A percentile compares a stretch with the other conserved stretches of the same genome.
These are phyloP conservation scores for Leishmania guyanensis DNA, from an alignment of 208 protist genomes.

Conservation along the genomic window DNA sequence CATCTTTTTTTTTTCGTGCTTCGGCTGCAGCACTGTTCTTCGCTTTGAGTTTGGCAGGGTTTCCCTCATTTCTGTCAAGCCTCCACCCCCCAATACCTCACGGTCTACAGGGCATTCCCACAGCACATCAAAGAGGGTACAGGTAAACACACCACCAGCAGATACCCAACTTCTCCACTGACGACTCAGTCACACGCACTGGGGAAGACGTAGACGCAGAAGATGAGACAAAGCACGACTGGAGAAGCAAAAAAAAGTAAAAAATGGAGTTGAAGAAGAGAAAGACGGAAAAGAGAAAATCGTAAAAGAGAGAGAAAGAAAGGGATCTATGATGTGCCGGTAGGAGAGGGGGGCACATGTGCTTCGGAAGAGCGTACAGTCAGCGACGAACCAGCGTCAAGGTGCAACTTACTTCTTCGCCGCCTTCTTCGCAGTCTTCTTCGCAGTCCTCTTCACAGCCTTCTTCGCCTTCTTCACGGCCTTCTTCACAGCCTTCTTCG, in stretches of 20 bases:
- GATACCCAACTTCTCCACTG: background rate
- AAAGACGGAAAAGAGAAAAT: constrained; percentile 11
- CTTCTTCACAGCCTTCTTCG: constrained; percentile 7
- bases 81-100: background rate
- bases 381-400: constrained; percentile 1
- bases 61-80: background rate
- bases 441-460: constrained; percentile 14
- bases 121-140: background rate
- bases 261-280: constrained; percentile 2
- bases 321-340: constrained; percentile 21
- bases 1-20: background rate
- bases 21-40: background rate
- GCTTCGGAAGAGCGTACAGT: constrained; percentile 10
- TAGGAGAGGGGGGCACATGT: background rate
- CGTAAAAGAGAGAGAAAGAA: background rate
- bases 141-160: background rate
- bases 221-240: constrained; percentile 2
- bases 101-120: background rate
- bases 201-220: background rate
- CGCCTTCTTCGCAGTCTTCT: too few species aligned
- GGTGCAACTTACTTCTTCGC: constrained; percentile 19
- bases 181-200: background rate
- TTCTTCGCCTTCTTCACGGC: constrained; percentile 42
- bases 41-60: too few species aligned
- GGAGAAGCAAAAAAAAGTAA: constrained; percentile 4